A percentile compares a stretch with the other conserved stretches of the same genome.
Conservation (phyloP, 2,329 filamentous ascomycete genomes). For the Aspergillus chevalieri region DNA sequence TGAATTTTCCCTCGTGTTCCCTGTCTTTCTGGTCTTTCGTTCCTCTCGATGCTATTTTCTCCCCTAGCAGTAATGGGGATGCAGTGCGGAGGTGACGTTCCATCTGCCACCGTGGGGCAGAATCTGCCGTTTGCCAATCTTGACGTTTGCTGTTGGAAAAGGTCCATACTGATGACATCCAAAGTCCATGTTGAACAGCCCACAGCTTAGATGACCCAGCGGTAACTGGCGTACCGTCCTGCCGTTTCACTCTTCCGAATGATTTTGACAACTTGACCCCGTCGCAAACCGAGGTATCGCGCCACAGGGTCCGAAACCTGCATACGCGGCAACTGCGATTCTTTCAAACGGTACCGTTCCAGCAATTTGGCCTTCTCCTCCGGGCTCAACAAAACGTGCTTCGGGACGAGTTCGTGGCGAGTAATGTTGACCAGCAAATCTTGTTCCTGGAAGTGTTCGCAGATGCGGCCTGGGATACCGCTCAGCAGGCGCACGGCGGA, state of each 20-base stretch:
- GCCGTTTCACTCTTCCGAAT: conserved; percentile 93
- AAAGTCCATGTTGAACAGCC: not conserved
- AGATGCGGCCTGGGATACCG: conserved; percentile 68
- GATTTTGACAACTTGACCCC: conserved; percentile 96
- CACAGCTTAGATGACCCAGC: conserved; percentile 51
- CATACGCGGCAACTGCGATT: conserved; percentile 92
- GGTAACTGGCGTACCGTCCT: conserved; percentile 91
- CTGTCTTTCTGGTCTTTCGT: conserved; percentile 3
- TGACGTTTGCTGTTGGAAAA: not conserved
- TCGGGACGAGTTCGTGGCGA: conserved; percentile 91
- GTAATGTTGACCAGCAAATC: conserved; percentile 98
- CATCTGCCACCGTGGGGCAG: no score
- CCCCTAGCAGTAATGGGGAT: not conserved
- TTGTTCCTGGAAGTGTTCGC: conserved; percentile 94
- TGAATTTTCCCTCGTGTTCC: conserved; percentile 16
- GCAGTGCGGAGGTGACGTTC: not conserved
- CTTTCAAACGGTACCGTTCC: conserved; percentile 88
- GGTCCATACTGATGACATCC: not conserved
- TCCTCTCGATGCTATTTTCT: not conserved
- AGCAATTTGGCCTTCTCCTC: conserved; percentile 85
- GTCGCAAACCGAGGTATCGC: conserved; percentile 80
- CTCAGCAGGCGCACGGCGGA: conserved; percentile 82
- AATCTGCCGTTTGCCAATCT: no score
- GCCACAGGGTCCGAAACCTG: conserved; percentile 88
- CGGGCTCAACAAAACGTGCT: conserved; percentile 80